A percentile compares a stretch with the other conserved stretches of the same genome.
These are phyloP conservation scores for Kazachstania taianensis DNA, from an alignment of 805 yeast genomes.

Conservation along the genomic window DNA sequence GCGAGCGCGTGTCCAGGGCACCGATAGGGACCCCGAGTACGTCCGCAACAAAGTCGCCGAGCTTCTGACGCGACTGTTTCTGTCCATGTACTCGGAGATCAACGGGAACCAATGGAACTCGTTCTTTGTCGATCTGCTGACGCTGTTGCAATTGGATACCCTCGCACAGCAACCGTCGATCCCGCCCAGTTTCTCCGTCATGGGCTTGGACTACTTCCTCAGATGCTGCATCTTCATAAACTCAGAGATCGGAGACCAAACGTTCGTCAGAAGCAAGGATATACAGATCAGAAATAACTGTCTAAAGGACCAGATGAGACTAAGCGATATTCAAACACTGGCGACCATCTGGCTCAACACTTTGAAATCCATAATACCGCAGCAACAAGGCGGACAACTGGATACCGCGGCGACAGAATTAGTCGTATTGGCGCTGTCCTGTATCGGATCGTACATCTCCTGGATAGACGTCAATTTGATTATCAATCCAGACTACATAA, in stretches of 20 bases:
- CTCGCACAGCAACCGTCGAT: constrained; percentile 7
- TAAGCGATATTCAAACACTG: constrained; percentile 58
- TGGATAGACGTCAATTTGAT: constrained; percentile 86
- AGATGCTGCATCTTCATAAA: constrained; percentile 70
- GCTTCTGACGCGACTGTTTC: constrained; percentile 25
- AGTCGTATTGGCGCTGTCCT: constrained; percentile 36
- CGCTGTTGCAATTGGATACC: constrained; percentile 16
- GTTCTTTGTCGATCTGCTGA: constrained; percentile 25
- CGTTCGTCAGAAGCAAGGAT: constrained; percentile 59
- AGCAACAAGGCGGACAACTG: constrained; percentile 9
- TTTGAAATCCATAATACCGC: constrained; percentile 13
- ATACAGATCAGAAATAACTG: constrained; percentile 53
- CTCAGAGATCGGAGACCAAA: constrained; percentile 87
- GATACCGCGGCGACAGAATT: constrained; percentile 12
- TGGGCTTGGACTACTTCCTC: constrained; percentile 58
- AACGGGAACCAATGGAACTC: constrained; percentile 25
- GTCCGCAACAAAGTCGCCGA: constrained; percentile 28
- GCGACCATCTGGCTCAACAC: constrained; percentile 56
- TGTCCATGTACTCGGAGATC: constrained; percentile 24
- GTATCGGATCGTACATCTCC: constrained; percentile 74
- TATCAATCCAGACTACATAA: constrained; percentile 41
- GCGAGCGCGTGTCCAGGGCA: constrained; percentile 14
- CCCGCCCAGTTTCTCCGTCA: constrained; percentile 25
- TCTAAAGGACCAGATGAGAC: constrained; percentile 76
- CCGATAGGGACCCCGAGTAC: constrained; percentile 23